Base-by-base conservation (phyloP, 192 early-diverging fungal genomes). In the Backusella luteola region DNA sequence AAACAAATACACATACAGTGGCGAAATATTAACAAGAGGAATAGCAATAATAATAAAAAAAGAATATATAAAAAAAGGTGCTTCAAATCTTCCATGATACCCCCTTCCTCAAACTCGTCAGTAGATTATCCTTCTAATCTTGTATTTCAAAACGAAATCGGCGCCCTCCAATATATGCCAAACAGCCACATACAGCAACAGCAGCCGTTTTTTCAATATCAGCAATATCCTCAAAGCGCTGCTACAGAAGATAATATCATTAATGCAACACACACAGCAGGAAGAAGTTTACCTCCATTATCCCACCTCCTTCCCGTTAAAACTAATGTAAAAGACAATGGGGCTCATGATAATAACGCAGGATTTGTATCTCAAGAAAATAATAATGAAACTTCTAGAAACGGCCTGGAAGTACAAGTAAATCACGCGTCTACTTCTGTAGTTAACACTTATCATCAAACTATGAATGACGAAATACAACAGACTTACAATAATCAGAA, bases 131-230 rank as follows among this genome's bases (percentile, higher is more conserved):
- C 56, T 29, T 26, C 56, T 63, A 63, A 29, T 9, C 26, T 63
- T 63, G 56, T 29, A 63, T 63, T 63, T 63, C 56, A 63, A 63
- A 63, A 29, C 56, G 56, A 63, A 63, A 26, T 63, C 56, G 23
- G 3, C 26, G 29, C 23, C 4, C 56, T 26, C 26, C 56, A 29
- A 12, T 63, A 63, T 29, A 63, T 26, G 56, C 21, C 56, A 63
- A 63, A 63, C 23, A 14, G 14, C 56, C 26, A 63, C 9, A 26
- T 63, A 63, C 56, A 63, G n/a, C 56, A 63, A 26, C 56, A 59
- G 4, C 56, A 63, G 56, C 23, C 56, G 21, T 63, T 63, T 63
- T 29, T 63, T 14, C 56, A 63, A 63, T 29, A 63, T 63, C 56
- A 63, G 23, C 56, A 63, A 26, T 63, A 63, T 63, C 1, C 56